phyloP scores from a whole-genome alignment of 164 flowering plant species.

The Cinnamomum chago region DNA sequence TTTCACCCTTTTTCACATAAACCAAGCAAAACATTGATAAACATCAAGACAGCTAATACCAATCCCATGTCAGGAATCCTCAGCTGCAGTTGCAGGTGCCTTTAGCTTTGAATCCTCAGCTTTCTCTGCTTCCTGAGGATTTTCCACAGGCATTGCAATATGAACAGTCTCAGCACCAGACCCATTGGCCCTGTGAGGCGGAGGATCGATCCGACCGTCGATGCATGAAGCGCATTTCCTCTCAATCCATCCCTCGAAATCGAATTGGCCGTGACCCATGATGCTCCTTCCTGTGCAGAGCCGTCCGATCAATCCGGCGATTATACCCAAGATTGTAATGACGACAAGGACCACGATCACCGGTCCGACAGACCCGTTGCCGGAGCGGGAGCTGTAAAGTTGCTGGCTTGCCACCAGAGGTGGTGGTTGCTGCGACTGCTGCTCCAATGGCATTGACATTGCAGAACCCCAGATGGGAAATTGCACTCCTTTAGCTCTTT shows the following conservation, averaged over 20 bases:
- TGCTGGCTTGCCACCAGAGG: slow-evolving; percentile 19
- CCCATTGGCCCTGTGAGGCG: slow-evolving; percentile 4
- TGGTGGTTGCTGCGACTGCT: slow-evolving; percentile 5
- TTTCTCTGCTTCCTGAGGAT: slow-evolving; percentile 16
- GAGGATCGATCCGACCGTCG: slow-evolving; percentile 45
- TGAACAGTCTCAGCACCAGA: slow-evolving; percentile 14
- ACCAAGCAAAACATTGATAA: background rate
- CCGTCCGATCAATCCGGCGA: slow-evolving; percentile 67
- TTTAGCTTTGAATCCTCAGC: slow-evolving; percentile 8
- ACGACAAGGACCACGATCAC: slow-evolving; percentile 66
- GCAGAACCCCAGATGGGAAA: background rate
- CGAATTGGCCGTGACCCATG: slow-evolving; percentile 55
- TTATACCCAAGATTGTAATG: slow-evolving; percentile 49
- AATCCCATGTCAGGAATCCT: slow-evolving; percentile 15
- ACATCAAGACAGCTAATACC: background rate
- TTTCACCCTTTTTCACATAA: slow-evolving; percentile 4
- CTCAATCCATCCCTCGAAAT: slow-evolving; percentile 68
- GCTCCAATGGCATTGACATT: slow-evolving; percentile 22
- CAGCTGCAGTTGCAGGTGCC: slow-evolving; percentile 5
- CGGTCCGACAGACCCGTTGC: slow-evolving; percentile 64
- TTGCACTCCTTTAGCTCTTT: too few species aligned
- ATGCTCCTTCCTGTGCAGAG: slow-evolving; percentile 66
- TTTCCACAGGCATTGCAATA: slow-evolving; percentile 22
- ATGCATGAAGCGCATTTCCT: slow-evolving; percentile 65
- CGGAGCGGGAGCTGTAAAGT: slow-evolving; percentile 34